These are phyloP conservation scores for Epichloe sp. DNA, from an alignment of 2,329 filamentous ascomycete genomes.

Conservation along the genomic window DNA sequence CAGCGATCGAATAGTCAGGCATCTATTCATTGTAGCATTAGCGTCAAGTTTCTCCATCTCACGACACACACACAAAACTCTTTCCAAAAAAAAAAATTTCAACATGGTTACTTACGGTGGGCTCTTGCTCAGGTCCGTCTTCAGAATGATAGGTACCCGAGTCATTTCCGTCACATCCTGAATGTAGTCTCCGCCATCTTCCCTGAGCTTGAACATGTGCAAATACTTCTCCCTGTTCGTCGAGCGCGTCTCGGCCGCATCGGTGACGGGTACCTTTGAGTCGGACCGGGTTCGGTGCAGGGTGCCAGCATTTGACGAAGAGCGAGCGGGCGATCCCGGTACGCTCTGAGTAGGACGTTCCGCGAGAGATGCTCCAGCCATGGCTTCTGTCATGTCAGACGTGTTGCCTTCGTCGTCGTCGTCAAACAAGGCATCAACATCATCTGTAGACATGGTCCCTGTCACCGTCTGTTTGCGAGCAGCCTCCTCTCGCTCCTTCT, in stretches of 20 bases:
- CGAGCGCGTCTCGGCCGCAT: conserved; percentile 65
- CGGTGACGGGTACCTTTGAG: conserved; percentile 68
- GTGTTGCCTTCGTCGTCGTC: conserved; percentile 83
- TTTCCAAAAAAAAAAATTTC: background rate
- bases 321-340: conserved; percentile 76
- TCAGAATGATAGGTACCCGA: conserved; percentile 90
- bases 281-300: conserved; percentile 87
- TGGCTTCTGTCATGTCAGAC: conserved; percentile 79
- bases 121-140: conserved; percentile 97
- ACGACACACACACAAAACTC: background rate
- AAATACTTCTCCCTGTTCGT: conserved; percentile 95
- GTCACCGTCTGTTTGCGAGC: conserved; percentile 90
- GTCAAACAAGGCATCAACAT: conserved; percentile 90
- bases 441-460: conserved; percentile 83
- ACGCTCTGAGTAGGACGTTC: conserved; percentile 93
- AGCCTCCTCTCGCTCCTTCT: conserved; percentile 79
- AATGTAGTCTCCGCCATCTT: conserved; percentile 91
- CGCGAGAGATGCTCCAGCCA: conserved; percentile 77
- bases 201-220: conserved; percentile 74
- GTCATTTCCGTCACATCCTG: conserved; percentile 98
- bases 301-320: conserved; percentile 50
- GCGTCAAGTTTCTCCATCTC: background rate
- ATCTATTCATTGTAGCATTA: conserved; percentile 32
- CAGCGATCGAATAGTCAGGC: conserved; percentile 69
- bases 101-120: conserved; percentile 70